phyloP scores from a whole-genome alignment of 306 rosid species.

The Astragalus membranaceus region DNA sequence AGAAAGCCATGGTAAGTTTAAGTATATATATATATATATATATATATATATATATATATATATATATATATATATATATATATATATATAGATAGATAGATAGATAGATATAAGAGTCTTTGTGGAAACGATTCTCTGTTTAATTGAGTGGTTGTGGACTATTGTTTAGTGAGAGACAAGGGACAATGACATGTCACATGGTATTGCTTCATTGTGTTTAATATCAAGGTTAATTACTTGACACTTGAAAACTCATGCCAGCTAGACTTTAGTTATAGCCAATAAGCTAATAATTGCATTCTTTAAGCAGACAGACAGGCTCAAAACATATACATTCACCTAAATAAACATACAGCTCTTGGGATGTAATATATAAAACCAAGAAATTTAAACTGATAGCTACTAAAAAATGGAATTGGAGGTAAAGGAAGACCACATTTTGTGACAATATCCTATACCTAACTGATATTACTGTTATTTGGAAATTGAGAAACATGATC shows the following conservation, averaged over 20 bases:
- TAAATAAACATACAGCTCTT: not conserved
- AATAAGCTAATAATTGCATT: not conserved
- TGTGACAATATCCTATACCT: too few species aligned
- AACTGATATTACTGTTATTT: too few species aligned
- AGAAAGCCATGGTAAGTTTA: too few species aligned
- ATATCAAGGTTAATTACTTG: not conserved
- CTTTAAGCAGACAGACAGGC: too few species aligned
- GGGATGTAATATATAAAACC: not conserved
- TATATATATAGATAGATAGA: too few species aligned
- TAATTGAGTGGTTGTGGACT: not conserved
- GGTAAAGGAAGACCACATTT: not conserved
- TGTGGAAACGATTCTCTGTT: too few species aligned
- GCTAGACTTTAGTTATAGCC: not conserved
- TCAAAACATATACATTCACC: slow-evolving; percentile 6
- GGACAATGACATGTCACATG: not conserved
- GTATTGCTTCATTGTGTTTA: not conserved
- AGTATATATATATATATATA: too few species aligned
- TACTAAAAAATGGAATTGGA: not conserved
- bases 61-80: too few species aligned
- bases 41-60: too few species aligned
- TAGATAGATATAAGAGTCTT: too few species aligned
- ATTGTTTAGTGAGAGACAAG: not conserved
- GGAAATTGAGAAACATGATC: too few species aligned
- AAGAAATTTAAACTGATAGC: not conserved
- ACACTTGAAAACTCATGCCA: not conserved